phyloP scores from a whole-genome alignment of 768 basidiomycete species.

The Auriculariales sp. region DNA sequence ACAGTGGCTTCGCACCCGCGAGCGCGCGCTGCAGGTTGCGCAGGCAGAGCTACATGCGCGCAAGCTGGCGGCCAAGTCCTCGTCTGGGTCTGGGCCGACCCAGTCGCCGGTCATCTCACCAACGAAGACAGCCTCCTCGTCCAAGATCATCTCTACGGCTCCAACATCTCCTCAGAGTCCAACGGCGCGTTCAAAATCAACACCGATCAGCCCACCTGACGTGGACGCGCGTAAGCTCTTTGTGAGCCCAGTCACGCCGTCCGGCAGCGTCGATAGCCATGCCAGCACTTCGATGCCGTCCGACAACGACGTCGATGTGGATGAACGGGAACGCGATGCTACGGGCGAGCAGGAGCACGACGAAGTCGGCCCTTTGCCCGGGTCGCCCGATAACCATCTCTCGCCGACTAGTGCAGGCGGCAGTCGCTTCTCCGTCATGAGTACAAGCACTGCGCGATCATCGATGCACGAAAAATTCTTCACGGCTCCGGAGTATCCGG shows the following conservation, averaged over 20 bases:
- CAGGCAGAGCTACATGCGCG: conserved; percentile 43
- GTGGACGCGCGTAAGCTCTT: too few relatives aligned
- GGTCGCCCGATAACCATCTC: not conserved
- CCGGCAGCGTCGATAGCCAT: not conserved
- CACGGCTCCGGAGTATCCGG: conserved; percentile 32
- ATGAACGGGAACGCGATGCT: not conserved
- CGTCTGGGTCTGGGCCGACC: too few relatives aligned
- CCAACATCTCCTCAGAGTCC: too few relatives aligned
- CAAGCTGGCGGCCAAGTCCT: conserved; percentile 12
- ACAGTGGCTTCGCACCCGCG: conserved; percentile 50
- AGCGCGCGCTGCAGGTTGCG: conserved; percentile 60
- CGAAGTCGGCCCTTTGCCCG: too few relatives aligned
- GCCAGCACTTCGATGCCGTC: not conserved
- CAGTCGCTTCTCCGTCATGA: conserved; percentile 10
- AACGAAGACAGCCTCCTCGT: too few relatives aligned
- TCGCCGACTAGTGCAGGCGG: conserved; percentile 5
- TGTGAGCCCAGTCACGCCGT: not conserved
- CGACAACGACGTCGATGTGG: not conserved
- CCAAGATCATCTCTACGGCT: too few relatives aligned
- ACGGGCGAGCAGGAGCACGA: too few relatives aligned
- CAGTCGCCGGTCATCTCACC: too few relatives aligned
- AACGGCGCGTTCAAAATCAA: too few relatives aligned
- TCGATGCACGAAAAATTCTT: conserved; percentile 30
- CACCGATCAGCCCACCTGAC: too few relatives aligned
- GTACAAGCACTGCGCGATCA: not conserved